Conservation (phyloP, 2,329 filamentous ascomycete genomes). For the Keithomyces neogunnii region DNA sequence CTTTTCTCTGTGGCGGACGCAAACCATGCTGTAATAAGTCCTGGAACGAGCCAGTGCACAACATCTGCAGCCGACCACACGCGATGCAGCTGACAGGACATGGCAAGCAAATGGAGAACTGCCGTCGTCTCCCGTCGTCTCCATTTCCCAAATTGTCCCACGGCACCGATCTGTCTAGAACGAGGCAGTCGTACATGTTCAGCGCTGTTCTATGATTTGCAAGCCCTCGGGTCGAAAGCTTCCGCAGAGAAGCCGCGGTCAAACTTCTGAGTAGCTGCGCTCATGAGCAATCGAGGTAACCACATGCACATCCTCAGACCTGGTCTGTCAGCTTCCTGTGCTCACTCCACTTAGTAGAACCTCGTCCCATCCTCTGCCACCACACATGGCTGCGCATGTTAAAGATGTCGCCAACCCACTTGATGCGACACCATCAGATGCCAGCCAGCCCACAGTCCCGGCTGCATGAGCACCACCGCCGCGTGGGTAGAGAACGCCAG, state of each 20-base stretch:
- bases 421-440: conserved; percentile 8
- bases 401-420: conserved; percentile 11
- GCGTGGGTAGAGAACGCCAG: conserved; percentile 4
- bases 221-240: no score
- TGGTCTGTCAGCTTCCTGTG: conserved; percentile 1
- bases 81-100: background rate
- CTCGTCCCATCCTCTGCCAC: background rate
- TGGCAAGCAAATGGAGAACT: background rate
- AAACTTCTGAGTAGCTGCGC: no score
- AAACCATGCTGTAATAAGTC: background rate
- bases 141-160: no score
- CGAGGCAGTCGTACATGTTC: no score
- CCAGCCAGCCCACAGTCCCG: conserved; percentile 7
- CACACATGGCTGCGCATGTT: background rate
- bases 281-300: no score
- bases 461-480: conserved; percentile 5
- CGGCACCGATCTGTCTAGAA: no score
- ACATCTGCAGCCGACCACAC: no score
- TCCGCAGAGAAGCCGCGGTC: no score
- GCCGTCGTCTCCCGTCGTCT: no score
- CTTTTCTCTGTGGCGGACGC: background rate
- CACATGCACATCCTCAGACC: background rate
- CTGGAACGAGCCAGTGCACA: background rate
- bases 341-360: conserved; percentile 6
- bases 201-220: no score